Evolutionary conservation across 306 rosid species (phyloP).

Genomic region (Vigna unguiculata): DNA sequence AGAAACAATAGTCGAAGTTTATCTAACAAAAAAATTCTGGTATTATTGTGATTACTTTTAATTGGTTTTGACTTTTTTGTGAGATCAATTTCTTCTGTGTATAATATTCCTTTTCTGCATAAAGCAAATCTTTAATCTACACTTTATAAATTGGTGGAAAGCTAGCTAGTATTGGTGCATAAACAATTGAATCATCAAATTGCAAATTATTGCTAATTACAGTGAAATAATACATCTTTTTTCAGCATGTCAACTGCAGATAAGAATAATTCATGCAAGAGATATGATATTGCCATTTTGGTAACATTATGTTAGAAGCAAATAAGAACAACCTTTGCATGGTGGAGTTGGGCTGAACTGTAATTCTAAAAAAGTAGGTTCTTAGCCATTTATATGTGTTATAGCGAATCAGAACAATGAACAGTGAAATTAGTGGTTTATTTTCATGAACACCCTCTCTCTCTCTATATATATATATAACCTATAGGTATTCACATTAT

Average conservation of each 20-base stretch:
- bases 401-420: constrained; percentile 21
- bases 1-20: too few relatives aligned
- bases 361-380: constrained; percentile 8
- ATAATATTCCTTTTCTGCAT: constrained; percentile 27
- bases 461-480: too few relatives aligned
- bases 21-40: neutral
- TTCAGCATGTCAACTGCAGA: too few relatives aligned
- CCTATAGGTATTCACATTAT: neutral
- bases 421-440: constrained; percentile 17
- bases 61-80: constrained; percentile 12
- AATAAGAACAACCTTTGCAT: neutral
- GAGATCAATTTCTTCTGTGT: neutral
- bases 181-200: constrained; percentile 13
- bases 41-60: neutral
- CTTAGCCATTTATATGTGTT: constrained; percentile 1
- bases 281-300: constrained; percentile 21
- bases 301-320: constrained; percentile 3
- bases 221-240: constrained; percentile 19
- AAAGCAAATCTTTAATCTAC: neutral
- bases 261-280: constrained; percentile 22
- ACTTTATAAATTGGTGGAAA: constrained; percentile 13
- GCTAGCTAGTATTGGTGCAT: neutral
- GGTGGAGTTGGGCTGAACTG: neutral
- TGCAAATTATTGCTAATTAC: neutral
- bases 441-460: neutral